Evolutionary conservation across 345 rosid genomes (phyloP).

Genomic region (Euclidium syriacum): DNA sequence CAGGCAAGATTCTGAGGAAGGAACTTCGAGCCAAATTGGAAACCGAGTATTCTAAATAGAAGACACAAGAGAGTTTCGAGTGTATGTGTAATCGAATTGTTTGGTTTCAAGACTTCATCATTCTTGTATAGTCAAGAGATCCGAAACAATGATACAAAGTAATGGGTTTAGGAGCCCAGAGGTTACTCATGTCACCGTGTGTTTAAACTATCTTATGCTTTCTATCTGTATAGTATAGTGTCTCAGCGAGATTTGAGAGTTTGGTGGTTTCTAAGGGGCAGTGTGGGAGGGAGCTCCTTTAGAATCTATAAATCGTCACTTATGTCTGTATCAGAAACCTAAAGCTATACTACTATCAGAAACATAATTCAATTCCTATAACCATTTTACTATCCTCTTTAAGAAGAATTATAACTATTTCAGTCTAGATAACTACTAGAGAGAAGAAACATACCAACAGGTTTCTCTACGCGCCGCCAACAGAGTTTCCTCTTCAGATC

Average conservation of each 20-base stretch:
- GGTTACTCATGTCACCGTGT: not conserved
- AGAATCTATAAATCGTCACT: not conserved
- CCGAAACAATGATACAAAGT: not conserved
- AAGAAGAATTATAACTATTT: not conserved
- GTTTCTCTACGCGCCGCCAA: not conserved
- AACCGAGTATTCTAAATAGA: slow-evolving; percentile 17
- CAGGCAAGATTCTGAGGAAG: slow-evolving; percentile 73
- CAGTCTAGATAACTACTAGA: not conserved
- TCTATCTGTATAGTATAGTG: slow-evolving; percentile 3
- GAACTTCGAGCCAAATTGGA: slow-evolving; percentile 52
- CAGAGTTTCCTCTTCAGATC: not conserved
- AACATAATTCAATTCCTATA: not conserved
- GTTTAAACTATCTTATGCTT: not conserved
- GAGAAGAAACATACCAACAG: slow-evolving; percentile 16
- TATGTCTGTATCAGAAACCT: not conserved
- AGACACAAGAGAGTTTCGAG: not conserved
- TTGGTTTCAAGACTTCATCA: slow-evolving; percentile 4
- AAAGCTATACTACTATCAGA: not conserved
- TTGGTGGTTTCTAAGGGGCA: not conserved
- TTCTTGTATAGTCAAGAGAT: slow-evolving; percentile 7
- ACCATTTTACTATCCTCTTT: not conserved
- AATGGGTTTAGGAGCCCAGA: no score
- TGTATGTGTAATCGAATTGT: slow-evolving; percentile 2
- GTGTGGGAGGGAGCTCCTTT: not conserved
- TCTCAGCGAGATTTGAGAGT: not conserved